Percentiles rank a stretch among this genome's conserved stretches.
These are phyloP conservation scores for Quercus rubra DNA, from an alignment of 306 rosid species.

Conservation along the genomic window DNA sequence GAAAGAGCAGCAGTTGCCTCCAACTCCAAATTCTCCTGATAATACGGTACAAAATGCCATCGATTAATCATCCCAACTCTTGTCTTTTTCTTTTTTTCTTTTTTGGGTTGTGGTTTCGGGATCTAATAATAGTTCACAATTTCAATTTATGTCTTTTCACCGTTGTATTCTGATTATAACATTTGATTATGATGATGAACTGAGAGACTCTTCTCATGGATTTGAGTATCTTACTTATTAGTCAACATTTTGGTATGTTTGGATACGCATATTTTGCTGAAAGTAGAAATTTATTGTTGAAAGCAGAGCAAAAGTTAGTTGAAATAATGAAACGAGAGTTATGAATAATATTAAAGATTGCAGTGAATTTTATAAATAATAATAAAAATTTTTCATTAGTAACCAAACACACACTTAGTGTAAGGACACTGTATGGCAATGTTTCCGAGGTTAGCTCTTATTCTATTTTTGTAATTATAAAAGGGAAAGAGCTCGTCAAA, in stretches of 20 bases:
- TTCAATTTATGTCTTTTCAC: neutral
- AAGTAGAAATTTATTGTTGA: too few species aligned
- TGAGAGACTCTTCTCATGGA: neutral
- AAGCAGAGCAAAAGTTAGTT: too few species aligned
- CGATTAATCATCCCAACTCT: slow-evolving; percentile 15
- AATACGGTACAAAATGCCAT: slow-evolving; percentile 32
- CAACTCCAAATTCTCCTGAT: slow-evolving; percentile 28
- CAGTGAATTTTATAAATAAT: too few species aligned
- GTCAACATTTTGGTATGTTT: neutral
- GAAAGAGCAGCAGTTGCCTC: slow-evolving; percentile 21
- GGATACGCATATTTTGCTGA: too few species aligned
- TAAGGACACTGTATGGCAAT: too few species aligned
- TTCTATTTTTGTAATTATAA: too few species aligned
- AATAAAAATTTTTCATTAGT: too few species aligned
- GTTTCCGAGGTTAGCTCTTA: too few species aligned
- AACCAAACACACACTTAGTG: too few species aligned
- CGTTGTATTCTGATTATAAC: neutral
- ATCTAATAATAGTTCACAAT: neutral
- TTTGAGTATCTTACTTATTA: neutral
- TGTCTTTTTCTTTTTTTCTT: neutral
- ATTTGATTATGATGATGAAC: neutral
- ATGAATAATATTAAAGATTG: too few species aligned
- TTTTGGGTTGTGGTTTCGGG: neutral
- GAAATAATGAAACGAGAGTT: too few species aligned
- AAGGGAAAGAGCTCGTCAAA: too few species aligned